Percentiles rank a stretch among this genome's conserved stretches.
phyloP scores from a whole-genome alignment of 2,329 filamentous ascomycete genomes.

The Pyricularia grisea region DNA sequence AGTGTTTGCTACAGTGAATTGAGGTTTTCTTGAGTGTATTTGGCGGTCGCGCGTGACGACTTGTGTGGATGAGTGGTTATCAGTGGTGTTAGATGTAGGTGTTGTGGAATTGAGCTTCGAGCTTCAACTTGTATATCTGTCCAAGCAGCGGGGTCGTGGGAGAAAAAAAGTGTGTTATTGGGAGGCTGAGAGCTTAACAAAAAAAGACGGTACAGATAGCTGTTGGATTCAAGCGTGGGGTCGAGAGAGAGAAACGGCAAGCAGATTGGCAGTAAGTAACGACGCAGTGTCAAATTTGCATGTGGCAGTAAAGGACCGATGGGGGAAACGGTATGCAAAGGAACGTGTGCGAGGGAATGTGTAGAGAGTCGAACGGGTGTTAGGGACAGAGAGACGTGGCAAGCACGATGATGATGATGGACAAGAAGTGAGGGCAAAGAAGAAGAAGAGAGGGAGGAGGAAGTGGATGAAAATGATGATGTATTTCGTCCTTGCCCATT shows the following conservation, averaged over 20 bases:
- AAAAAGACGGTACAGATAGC: neutral
- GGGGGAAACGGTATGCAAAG: constrained; percentile 1
- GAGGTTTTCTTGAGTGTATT: neutral
- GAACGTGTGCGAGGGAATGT: constrained; percentile 7
- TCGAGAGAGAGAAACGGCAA: neutral
- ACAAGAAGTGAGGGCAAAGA: constrained; percentile 3
- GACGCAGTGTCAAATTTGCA: neutral
- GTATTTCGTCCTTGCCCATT: constrained; percentile 6
- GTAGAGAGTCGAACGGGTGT: neutral
- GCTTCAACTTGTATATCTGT: constrained; percentile 3
- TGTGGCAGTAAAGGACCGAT: neutral
- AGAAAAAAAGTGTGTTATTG: neutral
- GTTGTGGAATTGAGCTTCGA: constrained; percentile 1
- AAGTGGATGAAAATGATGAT: constrained; percentile 7
- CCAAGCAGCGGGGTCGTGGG: neutral
- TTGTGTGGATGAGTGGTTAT: neutral
- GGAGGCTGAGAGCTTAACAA: neutral
- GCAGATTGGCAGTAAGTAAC: neutral
- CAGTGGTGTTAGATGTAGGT: neutral
- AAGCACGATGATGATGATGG: constrained; percentile 4
- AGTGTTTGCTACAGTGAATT: neutral
- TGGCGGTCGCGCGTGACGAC: neutral
- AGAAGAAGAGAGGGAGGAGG: constrained; percentile 4
- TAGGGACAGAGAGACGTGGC: constrained; percentile 2
- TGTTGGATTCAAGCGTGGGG: neutral